A percentile compares a stretch with the other conserved stretches of the same genome.
Conservation (phyloP, 768 basidiomycete genomes). For the Goffeauzyma gilvescens region DNA sequence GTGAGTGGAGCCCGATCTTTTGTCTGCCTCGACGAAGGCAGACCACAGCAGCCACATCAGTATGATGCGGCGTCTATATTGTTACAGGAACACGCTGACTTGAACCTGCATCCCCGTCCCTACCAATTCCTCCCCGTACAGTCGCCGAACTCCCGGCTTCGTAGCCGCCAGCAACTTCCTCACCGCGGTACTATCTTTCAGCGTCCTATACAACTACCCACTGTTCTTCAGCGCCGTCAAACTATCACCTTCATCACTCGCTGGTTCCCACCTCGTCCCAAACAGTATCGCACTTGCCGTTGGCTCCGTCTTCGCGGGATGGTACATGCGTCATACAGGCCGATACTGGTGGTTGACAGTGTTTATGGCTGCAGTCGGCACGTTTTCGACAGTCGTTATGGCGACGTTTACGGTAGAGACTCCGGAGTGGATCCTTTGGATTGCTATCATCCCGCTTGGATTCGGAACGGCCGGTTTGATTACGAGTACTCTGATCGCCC, state of each 20-base stretch:
- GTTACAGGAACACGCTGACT: no score
- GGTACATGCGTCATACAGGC: slow-evolving; percentile 48
- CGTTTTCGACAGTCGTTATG: slow-evolving; percentile 41
- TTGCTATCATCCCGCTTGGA: slow-evolving; percentile 19
- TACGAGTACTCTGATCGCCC: slow-evolving; percentile 26
- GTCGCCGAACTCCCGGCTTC: slow-evolving; percentile 56
- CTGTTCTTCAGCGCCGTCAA: slow-evolving; percentile 74
- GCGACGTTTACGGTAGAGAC: slow-evolving; percentile 5
- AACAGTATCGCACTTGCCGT: slow-evolving; percentile 66
- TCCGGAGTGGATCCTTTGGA: slow-evolving; percentile 24
- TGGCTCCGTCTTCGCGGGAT: slow-evolving; percentile 76
- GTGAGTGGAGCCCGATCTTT: no score
- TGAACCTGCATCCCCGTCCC: no score
- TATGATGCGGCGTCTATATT: neutral
- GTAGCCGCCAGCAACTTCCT: slow-evolving; percentile 61
- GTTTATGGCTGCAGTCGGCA: slow-evolving; percentile 42
- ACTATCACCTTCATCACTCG: slow-evolving; percentile 45
- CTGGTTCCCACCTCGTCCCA: slow-evolving; percentile 69
- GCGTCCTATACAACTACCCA: slow-evolving; percentile 58
- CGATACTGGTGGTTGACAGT: slow-evolving; percentile 68
- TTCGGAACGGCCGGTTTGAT: slow-evolving; percentile 24
- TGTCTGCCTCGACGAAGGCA: no score
- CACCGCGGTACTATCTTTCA: slow-evolving; percentile 26
- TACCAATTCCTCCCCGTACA: neutral
- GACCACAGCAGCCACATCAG: neutral